Base-by-base conservation (phyloP, 108 stramenopile species). In the Conticribra guillardii region DNA sequence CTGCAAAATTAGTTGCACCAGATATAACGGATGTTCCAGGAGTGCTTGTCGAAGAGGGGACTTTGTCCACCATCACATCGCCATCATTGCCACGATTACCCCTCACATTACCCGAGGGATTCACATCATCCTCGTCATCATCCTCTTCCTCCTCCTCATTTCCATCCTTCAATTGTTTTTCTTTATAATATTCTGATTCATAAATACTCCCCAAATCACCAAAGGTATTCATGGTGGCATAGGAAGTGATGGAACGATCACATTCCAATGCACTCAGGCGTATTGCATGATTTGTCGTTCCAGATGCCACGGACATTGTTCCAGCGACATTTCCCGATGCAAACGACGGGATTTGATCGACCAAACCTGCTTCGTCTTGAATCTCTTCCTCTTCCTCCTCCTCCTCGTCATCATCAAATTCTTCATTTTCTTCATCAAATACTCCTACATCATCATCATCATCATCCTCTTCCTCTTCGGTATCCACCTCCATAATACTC, bases 221-320 rank as follows among this genome's bases (percentile, higher is more conserved):
- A 31, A 50, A 29, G 4, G 60, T 75, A 31, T 47, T 67, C 56
- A 65, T 65, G 56, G 73, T 74, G 24, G 47, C 63, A 22, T 50
- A 65, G 23, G 73, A 74, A 0, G 57, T 27, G 16, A 67, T 32
- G 46, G 64, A 66, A 8, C 66, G 57, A 68, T 76, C 74, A 37
- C 53, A 53, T 30, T 32, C 34, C 23, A 16, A 23, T 21, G 32
- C 50, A 15, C 44, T 29, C 22, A 31, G 22, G 8, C 54, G 51
- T 4, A 73, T 32, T 30, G 72, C 72, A 44, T 64, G 55, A 45
- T 46, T 60, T 16, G 72, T 73, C 44, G 45, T 32, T 26, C 72
- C 72, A 5, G 63, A 64, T 9, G 54, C 22, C 14, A 65, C 56
- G 1, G 63, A 56, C 3, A 58, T 66, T 33, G 64, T 51, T 16